phyloP scores from a whole-genome alignment of 2,329 filamentous ascomycete genomes.

The Orbilia oligospora region DNA sequence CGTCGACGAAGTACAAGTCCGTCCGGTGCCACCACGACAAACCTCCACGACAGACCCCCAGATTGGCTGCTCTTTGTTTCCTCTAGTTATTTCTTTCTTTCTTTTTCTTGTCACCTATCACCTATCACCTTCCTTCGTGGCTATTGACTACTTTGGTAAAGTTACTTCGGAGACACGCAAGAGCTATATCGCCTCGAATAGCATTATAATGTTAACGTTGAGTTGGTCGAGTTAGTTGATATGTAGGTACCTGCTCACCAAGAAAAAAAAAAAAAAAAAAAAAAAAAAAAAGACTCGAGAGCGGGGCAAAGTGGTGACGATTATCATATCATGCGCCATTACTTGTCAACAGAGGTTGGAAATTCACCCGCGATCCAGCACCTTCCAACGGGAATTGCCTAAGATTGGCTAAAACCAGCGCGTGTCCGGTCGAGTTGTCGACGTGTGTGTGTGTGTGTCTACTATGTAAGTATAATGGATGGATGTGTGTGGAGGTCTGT shows the following conservation, averaged over 20 bases:
- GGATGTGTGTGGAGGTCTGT: background rate
- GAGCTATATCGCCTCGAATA: conserved; percentile 10
- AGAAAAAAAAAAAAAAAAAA: too few species aligned
- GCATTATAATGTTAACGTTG: too few species aligned
- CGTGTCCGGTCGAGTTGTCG: conserved; percentile 21
- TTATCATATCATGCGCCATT: conserved; percentile 44
- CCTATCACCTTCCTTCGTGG: background rate
- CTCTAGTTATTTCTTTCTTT: conserved; percentile 9
- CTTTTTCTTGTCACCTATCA: conserved; percentile 7
- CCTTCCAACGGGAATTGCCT: conserved; percentile 52
- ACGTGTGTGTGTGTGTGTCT: conserved; percentile 5
- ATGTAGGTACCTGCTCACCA: too few species aligned
- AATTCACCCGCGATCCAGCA: conserved; percentile 37
- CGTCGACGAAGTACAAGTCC: conserved; percentile 32
- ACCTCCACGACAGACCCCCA: too few species aligned
- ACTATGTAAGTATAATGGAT: conserved; percentile 9
- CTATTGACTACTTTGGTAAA: background rate
- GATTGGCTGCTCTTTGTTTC: too few species aligned
- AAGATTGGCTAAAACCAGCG: conserved; percentile 59
- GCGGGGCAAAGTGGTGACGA: conserved; percentile 34
- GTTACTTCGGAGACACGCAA: conserved; percentile 10
- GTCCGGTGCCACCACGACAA: conserved; percentile 49
- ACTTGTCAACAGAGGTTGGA: conserved; percentile 31
- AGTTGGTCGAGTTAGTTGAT: conserved; percentile 1
- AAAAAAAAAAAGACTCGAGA: conserved; percentile 2